Conservation (phyloP, 305 asterid genomes). For the Rubia peregrina region DNA sequence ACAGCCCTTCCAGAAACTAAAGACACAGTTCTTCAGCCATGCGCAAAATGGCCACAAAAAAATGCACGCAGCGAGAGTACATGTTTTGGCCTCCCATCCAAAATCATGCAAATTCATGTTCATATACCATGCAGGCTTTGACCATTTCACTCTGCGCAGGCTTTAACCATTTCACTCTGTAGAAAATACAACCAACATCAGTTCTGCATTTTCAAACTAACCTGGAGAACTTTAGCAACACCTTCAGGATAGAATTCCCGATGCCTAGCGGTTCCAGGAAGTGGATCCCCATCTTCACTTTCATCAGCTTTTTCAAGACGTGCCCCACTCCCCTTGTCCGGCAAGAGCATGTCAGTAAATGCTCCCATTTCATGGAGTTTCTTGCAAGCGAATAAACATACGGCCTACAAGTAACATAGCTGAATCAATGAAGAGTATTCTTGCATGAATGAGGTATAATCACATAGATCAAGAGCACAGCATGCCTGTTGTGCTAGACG, state of each 20-base stretch:
- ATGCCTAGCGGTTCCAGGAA: slow-evolving; percentile 98
- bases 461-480: slow-evolving; percentile 16
- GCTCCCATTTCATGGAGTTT: slow-evolving; percentile 99
- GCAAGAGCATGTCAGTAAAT: slow-evolving; percentile 97
- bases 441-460: slow-evolving; percentile 4
- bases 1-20: no score
- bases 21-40: no score
- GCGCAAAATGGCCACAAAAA: no score
- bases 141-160: neutral
- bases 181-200: slow-evolving; percentile 12
- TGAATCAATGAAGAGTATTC: slow-evolving; percentile 17
- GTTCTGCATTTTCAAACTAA: slow-evolving; percentile 24
- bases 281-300: slow-evolving; percentile 87
- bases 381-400: slow-evolving; percentile 98
- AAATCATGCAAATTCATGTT: neutral
- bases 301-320: slow-evolving; percentile 71
- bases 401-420: slow-evolving; percentile 55
- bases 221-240: slow-evolving; percentile 87
- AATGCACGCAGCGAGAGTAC: neutral
- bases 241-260: slow-evolving; percentile 99
- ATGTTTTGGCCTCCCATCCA: neutral
- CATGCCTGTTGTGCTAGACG: slow-evolving; percentile 98
- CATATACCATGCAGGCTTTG: no score
- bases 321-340: slow-evolving; percentile 86
- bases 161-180: slow-evolving; percentile 13